phyloP scores from a whole-genome alignment of 1,284 basidiomycete species.

The Ustilago esculenta region DNA sequence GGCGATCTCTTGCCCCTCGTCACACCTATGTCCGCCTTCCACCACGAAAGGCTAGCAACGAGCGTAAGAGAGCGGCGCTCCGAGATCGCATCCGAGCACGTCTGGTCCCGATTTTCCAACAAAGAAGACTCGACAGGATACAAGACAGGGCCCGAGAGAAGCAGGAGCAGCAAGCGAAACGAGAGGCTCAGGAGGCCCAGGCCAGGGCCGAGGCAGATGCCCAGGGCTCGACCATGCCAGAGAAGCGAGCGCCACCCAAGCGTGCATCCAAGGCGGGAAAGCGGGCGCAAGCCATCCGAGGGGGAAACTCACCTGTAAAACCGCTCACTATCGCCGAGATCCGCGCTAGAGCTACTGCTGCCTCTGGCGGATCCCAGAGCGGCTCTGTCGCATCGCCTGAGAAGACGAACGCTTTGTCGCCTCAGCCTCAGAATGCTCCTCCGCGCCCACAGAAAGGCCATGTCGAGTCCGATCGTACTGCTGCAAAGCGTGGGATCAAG shows the following conservation, averaged over 20 bases:
- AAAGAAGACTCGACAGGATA: constrained; percentile 3
- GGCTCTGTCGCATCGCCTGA: background rate
- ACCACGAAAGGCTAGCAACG: constrained; percentile 16
- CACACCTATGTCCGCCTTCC: constrained; percentile 5
- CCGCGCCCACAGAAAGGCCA: no score
- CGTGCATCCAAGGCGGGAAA: constrained; percentile 31
- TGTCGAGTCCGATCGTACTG: no score
- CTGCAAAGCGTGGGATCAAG: no score
- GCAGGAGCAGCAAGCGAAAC: background rate
- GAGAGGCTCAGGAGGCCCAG: constrained; percentile 1
- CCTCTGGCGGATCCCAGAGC: background rate
- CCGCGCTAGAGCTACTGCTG: constrained; percentile 23
- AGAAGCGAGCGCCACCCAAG: constrained; percentile 15
- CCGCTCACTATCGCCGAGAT: constrained; percentile 40
- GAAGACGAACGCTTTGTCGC: background rate
- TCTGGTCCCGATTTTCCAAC: constrained; percentile 9
- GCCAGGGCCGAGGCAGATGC: background rate
- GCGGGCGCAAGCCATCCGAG: constrained; percentile 33
- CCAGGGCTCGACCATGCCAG: background rate
- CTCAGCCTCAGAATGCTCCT: background rate
- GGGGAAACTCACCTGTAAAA: constrained; percentile 13
- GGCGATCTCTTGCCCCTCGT: background rate
- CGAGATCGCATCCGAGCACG: constrained; percentile 24
- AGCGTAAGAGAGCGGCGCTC: constrained; percentile 5
- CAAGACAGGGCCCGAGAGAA: background rate